These are phyloP conservation scores for Talaromyces wortmannii DNA, from an alignment of 495 filamentous ascomycete genomes.

Conservation along the genomic window DNA sequence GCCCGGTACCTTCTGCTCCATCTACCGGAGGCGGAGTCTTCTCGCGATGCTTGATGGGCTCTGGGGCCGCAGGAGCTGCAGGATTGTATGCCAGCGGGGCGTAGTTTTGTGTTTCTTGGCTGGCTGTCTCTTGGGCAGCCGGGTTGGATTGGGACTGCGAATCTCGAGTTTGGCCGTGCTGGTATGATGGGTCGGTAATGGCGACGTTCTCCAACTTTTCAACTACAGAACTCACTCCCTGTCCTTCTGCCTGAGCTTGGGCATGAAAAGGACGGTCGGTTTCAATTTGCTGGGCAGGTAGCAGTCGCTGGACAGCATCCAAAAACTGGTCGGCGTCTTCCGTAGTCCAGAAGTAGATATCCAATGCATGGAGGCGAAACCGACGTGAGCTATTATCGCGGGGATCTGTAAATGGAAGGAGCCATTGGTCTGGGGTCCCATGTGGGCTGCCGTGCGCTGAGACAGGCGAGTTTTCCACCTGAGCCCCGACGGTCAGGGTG, in stretches of 20 bases:
- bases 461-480: conserved; percentile 20
- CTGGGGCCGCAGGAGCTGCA: conserved; percentile 77
- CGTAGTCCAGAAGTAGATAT: conserved; percentile 84
- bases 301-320: conserved; percentile 52
- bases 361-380: conserved; percentile 72
- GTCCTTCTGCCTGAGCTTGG: conserved; percentile 37
- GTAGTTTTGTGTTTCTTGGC: conserved; percentile 27
- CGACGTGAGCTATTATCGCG: conserved; percentile 63
- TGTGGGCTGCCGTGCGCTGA: conserved; percentile 18
- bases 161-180: conserved; percentile 45
- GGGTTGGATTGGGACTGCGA: conserved; percentile 36
- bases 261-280: conserved; percentile 39
- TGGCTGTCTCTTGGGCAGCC: conserved; percentile 25
- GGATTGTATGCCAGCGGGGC: conserved; percentile 88
- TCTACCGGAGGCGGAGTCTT: conserved; percentile 83
- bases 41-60: conserved; percentile 75
- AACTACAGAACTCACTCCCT: conserved; percentile 68
- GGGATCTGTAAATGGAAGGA: conserved; percentile 64
- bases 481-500: conserved; percentile 64
- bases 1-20: conserved; percentile 61
- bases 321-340: conserved; percentile 71
- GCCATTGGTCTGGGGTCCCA: conserved; percentile 59
- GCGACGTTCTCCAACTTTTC: conserved; percentile 79
- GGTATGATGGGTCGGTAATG: conserved; percentile 56
- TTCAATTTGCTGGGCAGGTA: conserved; percentile 52